These are phyloP conservation scores for Lasiosphaeria miniovina DNA, from an alignment of 495 filamentous ascomycete species.

Conservation along the genomic window DNA sequence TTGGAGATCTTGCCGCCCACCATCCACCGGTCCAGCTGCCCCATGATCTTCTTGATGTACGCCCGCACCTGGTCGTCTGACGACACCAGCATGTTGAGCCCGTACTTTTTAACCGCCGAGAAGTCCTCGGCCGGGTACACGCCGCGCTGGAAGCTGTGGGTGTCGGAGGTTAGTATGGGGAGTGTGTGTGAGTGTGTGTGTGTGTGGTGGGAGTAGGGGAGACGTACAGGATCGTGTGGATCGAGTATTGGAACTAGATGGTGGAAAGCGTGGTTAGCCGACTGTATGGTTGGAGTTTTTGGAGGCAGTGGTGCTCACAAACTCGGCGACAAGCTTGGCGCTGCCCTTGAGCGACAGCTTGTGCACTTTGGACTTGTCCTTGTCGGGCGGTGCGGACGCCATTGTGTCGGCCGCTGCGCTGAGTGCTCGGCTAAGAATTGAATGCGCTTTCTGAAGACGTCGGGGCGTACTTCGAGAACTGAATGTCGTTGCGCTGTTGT, in stretches of 20 bases:
- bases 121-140: conserved; percentile 99
- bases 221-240: conserved; percentile 80
- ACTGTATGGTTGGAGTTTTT: background rate
- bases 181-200: background rate
- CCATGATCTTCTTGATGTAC: conserved; percentile 99
- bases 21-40: conserved; percentile 95
- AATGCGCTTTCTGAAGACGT: no score
- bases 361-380: conserved; percentile 89
- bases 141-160: conserved; percentile 78
- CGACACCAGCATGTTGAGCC: conserved; percentile 96
- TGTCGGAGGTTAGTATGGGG: background rate
- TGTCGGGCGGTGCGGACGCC: conserved; percentile 33
- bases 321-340: conserved; percentile 91
- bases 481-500: no score
- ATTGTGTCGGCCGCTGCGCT: conserved; percentile 10
- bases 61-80: conserved; percentile 97
- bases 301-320: conserved; percentile 55
- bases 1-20: conserved; percentile 92
- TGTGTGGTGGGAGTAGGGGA: conserved; percentile 25
- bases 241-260: conserved; percentile 88
- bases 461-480: no score
- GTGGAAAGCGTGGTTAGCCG: conserved; percentile 13
- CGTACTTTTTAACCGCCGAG: conserved; percentile 97
- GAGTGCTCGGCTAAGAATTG: no score
- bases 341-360: conserved; percentile 92